Evolutionary conservation across 257 asterid species (phyloP).

Genomic region (Coffea canephora): DNA sequence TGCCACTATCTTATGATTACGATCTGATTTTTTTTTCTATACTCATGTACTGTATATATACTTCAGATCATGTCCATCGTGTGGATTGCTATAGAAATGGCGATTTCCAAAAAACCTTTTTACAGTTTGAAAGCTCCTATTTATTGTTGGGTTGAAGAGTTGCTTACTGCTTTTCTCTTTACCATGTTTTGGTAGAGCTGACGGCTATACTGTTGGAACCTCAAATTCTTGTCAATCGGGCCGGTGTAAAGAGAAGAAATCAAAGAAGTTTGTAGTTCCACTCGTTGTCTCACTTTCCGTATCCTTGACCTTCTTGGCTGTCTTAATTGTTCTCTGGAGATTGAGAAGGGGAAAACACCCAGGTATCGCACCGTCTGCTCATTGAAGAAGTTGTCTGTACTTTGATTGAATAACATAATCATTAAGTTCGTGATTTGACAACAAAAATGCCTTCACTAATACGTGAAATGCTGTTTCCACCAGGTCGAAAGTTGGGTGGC

Average conservation of each 20-base stretch:
- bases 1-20: not conserved
- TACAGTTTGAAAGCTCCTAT: too few relatives aligned
- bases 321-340: slow-evolving; percentile 5
- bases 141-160: not conserved
- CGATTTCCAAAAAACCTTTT: too few relatives aligned
- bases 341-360: not conserved
- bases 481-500: not conserved
- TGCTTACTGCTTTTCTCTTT: not conserved
- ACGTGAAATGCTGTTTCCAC: not conserved
- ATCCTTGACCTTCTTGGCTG: slow-evolving; percentile 9
- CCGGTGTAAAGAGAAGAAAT: slow-evolving; percentile 14
- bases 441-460: not conserved
- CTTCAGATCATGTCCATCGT: too few relatives aligned
- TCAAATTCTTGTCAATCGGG: slow-evolving; percentile 5
- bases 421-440: not conserved
- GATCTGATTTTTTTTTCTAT: too few relatives aligned
- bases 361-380: not conserved
- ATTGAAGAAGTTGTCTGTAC: too few relatives aligned
- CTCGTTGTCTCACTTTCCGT: slow-evolving; percentile 15
- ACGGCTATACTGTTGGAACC: not conserved
- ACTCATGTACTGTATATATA: too few relatives aligned
- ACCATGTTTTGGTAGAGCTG: slow-evolving; percentile 1
- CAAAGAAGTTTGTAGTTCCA: slow-evolving; percentile 17
- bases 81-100: too few relatives aligned
- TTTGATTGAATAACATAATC: not conserved